A percentile compares a stretch with the other conserved stretches of the same genome.
Conservation (phyloP, 2,329 filamentous ascomycete genomes). For the Diaporthe sp. region DNA sequence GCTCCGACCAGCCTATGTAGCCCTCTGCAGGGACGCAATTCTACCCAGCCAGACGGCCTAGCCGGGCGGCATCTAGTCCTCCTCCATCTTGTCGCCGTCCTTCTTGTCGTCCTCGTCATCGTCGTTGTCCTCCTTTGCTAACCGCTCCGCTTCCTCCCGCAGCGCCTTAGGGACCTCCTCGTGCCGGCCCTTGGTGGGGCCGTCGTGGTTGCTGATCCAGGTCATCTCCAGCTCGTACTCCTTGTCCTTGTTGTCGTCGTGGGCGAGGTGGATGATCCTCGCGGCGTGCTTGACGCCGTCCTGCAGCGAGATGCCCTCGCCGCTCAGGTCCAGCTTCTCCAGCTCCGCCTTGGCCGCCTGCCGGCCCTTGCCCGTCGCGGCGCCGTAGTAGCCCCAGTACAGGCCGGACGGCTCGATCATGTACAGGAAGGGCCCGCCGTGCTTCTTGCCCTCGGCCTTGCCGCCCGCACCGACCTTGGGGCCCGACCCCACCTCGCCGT, state of each 20-base stretch:
- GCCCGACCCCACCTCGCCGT: conserved; percentile 89
- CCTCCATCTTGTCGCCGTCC: conserved; percentile 88
- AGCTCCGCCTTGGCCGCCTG: conserved; percentile 98
- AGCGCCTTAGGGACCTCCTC: conserved; percentile 93
- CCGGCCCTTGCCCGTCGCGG: conserved; percentile 95
- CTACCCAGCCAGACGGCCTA: conserved; percentile 3
- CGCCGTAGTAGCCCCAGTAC: conserved; percentile 99
- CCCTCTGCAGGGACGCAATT: not conserved
- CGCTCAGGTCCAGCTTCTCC: conserved; percentile 93
- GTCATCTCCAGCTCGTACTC: conserved; percentile 99
- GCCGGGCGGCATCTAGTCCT: conserved; percentile 51
- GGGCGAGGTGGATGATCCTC: conserved; percentile 95
- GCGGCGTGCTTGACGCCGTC: conserved; percentile 97
- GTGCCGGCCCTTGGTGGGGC: conserved; percentile 93
- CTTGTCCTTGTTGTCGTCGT: conserved; percentile 99
- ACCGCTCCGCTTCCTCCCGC: conserved; percentile 89
- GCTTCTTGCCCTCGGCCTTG: conserved; percentile 79
- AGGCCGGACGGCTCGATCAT: conserved; percentile 98
- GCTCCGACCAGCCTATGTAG: not conserved
- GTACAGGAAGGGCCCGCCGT: conserved; percentile 94
- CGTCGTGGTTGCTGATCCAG: conserved; percentile 89
- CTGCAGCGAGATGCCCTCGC: conserved; percentile 81
- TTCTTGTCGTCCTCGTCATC: conserved; percentile 83
- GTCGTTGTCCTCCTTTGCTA: conserved; percentile 87
- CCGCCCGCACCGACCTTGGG: conserved; percentile 86